Evolutionary conservation across 2,329 filamentous ascomycete genomes (phyloP), one percentile per base, ranked within the genome.

Genomic region (Cytospora schulzeri): DNA sequence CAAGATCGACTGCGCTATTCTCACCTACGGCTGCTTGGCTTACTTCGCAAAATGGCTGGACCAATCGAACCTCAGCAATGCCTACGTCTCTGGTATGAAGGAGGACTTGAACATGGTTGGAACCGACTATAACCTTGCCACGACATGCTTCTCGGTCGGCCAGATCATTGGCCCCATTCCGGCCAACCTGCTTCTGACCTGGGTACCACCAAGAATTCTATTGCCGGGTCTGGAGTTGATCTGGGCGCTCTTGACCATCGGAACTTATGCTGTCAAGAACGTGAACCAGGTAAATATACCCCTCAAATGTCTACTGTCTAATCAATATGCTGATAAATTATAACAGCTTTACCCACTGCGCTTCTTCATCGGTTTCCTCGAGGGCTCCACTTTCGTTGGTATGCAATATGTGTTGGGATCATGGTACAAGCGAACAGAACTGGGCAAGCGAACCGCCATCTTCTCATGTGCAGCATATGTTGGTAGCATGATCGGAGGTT

Each of bases 371-470:
- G 82, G 79, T 1, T 75, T 83, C 17, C 77, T 79, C 24, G 81
- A 84, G 66, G 76, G 78, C 2, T 78, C 75, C 3, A 81, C 79
- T 1, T 85, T 83, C 60, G 79, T 81, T 2, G 79, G 78, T 0
- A 73, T 79, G 0, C 80, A 83, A 57, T 84, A 83, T 61, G 79
- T 84, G 57, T 73, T 84, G 0, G 81, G 82, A 0, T 80, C 82
- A 0, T 89, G 86, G 86, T 88, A 88, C 67, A 87, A 81, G 0
- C 78, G 79, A 45, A 76, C 78, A n/a, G 86, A 88, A 66, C 78
- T 89, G 0, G 85, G 84, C 0, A 89, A 88, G 70, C 79, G 87
- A 2, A 85, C 80, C 2, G 85, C 83, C 38, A 84, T 89, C 57
- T 89, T 88, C 69, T 86, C 84, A 0, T 80, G 83, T 0, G 85